These are phyloP conservation scores for Nadsonia starkeyi-henricii DNA, from an alignment of 1,139 yeast species.

Conservation along the genomic window DNA sequence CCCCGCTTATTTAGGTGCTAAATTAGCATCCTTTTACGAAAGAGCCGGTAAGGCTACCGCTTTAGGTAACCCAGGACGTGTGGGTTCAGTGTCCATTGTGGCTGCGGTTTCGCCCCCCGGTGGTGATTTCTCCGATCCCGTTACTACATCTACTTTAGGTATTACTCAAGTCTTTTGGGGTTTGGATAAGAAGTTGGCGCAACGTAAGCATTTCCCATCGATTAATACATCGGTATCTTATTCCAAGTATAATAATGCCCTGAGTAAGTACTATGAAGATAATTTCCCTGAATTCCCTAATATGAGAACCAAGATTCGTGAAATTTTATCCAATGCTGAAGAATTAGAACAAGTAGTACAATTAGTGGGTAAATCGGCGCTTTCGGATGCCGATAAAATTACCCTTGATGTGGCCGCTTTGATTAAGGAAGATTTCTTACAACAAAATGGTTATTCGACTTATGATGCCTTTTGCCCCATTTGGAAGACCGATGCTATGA, in stretches of 20 bases:
- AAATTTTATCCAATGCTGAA: conserved; percentile 90
- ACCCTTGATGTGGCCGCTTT: conserved; percentile 83
- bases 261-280: conserved; percentile 71
- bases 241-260: conserved; percentile 84
- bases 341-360: conserved; percentile 98
- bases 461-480: conserved; percentile 98
- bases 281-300: conserved; percentile 85
- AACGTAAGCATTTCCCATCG: conserved; percentile 99
- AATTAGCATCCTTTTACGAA: conserved; percentile 95
- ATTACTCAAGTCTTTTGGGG: conserved; percentile 99
- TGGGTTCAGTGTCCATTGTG: conserved; percentile 95
- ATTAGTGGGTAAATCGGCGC: conserved; percentile 95
- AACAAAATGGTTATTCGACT: conserved; percentile 96
- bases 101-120: conserved; percentile 99
- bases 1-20: conserved; percentile 99
- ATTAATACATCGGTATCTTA: conserved; percentile 91
- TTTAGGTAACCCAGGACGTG: conserved; percentile 89
- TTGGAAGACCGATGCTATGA: conserved; percentile 97
- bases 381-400: conserved; percentile 92
- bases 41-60: conserved; percentile 98
- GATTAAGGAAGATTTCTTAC: conserved; percentile 94
- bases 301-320: conserved; percentile 82
- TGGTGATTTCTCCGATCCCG: conserved; percentile 99
- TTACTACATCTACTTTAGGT: conserved; percentile 94
- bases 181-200: conserved; percentile 95